Base-by-base conservation (phyloP, 345 rosid genomes). In the Zanthoxylum bungeanum region DNA sequence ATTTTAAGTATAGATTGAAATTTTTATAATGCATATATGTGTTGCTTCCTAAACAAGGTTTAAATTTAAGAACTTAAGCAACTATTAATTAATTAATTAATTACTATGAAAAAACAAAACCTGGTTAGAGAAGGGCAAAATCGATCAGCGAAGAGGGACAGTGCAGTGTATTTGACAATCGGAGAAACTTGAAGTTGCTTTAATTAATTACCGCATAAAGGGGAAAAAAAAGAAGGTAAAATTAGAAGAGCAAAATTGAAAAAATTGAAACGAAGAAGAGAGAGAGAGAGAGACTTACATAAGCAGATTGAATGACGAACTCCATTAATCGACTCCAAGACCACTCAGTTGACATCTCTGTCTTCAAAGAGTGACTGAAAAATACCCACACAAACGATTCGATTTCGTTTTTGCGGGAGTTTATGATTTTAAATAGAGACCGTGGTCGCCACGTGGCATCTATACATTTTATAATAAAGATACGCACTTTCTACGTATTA, bases 141-240 rank as follows among this genome's bases (percentile, higher is more conserved):
- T 59, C 96, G 90, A 71, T 81, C 88, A 1, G 83, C 83, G 63
- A 93, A 91, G 70, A 91, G 91, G 10, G 91, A 84, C 28, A 89
- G 64, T 0, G 97, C 80, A 8, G 92, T 79, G 82, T 91, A 91
- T 55, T 93, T 93, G 77, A 91, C 87, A 9, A 79, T 47, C 10
- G 96, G 92, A 73, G 84, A 72, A 59, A 84, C 87, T 49, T 81
- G 50, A 19, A 89, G 87, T 70, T 76, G 78, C 97, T 91, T 63
- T n/a, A 44, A 51, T 42, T n/a, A 44, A 55, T 73, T 64, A 59
- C 3, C 34, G n/a, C 22, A 62, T 52, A n/a, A n/a, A n/a, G n/a
- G n/a, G n/a, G n/a, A 27, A 12, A 28, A 62, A 28, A 5, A 11
- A 17, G 9, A 24, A n/a, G 24, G 71, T 39, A 76, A 46, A 28